Evolutionary conservation across 2,329 filamentous ascomycete species (phyloP).

Genomic region (Colletotrichum falcatum): DNA sequence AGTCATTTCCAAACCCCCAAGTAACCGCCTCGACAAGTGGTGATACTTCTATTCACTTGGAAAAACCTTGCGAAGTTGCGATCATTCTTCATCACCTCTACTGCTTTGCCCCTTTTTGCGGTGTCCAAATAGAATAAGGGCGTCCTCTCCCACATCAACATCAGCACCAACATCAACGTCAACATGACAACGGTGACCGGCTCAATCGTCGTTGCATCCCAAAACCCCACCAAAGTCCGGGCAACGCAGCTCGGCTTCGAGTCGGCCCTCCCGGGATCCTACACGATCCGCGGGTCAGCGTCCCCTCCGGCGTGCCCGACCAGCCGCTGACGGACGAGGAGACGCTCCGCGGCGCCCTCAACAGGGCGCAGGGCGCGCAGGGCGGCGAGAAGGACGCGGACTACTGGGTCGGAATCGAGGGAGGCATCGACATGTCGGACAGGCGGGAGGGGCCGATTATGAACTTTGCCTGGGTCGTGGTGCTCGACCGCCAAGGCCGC

Average conservation of each 20-base stretch:
- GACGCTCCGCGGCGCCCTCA: constrained; percentile 54
- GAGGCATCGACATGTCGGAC: constrained; percentile 50
- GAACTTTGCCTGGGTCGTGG: constrained; percentile 57
- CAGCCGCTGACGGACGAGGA: constrained; percentile 55
- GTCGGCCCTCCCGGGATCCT: constrained; percentile 31
- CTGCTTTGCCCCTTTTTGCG: neutral
- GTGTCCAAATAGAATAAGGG: neutral
- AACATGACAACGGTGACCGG: neutral
- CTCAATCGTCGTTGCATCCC: constrained; percentile 50
- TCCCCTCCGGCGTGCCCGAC: constrained; percentile 54
- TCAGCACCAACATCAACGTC: neutral
- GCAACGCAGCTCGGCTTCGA: constrained; percentile 53
- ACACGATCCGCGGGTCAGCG: constrained; percentile 47
- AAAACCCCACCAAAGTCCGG: constrained; percentile 55
- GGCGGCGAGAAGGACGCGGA: constrained; percentile 48
- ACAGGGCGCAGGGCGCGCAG: constrained; percentile 52
- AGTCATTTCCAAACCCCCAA: neutral
- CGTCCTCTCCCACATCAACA: neutral
- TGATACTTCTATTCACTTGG: neutral
- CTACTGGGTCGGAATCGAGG: constrained; percentile 57
- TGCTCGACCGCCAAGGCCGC: constrained; percentile 46
- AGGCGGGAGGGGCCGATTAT: constrained; percentile 45
- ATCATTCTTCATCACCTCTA: neutral
- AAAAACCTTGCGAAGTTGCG: too few relatives aligned
- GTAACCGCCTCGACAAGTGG: neutral